Evolutionary conservation across 2,329 filamentous ascomycete species (phyloP), one percentile per base, ranked within the genome.

Genomic region (Aspergillus jensenii): DNA sequence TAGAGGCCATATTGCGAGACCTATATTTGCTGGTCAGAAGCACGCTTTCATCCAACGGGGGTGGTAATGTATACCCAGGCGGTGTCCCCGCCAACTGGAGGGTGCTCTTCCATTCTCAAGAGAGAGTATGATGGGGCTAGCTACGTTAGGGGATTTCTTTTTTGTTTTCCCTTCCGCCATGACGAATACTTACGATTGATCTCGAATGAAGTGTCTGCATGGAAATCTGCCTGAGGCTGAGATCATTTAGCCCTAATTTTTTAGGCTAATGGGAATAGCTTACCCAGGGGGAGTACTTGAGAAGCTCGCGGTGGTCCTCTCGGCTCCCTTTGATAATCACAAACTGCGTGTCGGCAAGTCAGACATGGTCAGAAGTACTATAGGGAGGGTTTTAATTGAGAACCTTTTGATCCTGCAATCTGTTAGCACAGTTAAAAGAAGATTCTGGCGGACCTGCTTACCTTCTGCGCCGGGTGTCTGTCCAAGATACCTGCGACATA

Each of bases 201-300:
- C 64, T 82, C 80, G 59, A 81, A 82, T 0, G 76, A 79, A 1
- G 79, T 81, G 63, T 83, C 80, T 27, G 80, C 77, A 57, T 82
- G 80, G 59, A 78, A 82, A 47, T 81, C 80, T 4, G 70, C 75
- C 8, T 67, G 73, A 1, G 76, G 76, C 77, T 65, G 39, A 48
- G 15, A 37, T 33, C 5, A 8, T 15, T 37, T 37, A 37, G 14
- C 14, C 5, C 5, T 6, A 2, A n/a, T 14, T 37, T 5, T 37
- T 6, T 25, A 11, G 11, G 3, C 23, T 37, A 43, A 15, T 59
- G 63, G 48, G 35, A 7, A 37, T 9, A 1, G 35, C 35, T 15
- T 66, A 69, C 64, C 69, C 79, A 81, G 0, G 79, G 79, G 1
- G 80, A 82, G 64, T 81, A 81, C 25, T 74, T 78, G 1, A 71